These are phyloP conservation scores for Gossypium arboreum DNA, from an alignment of 345 rosid species.

Conservation along the genomic window DNA sequence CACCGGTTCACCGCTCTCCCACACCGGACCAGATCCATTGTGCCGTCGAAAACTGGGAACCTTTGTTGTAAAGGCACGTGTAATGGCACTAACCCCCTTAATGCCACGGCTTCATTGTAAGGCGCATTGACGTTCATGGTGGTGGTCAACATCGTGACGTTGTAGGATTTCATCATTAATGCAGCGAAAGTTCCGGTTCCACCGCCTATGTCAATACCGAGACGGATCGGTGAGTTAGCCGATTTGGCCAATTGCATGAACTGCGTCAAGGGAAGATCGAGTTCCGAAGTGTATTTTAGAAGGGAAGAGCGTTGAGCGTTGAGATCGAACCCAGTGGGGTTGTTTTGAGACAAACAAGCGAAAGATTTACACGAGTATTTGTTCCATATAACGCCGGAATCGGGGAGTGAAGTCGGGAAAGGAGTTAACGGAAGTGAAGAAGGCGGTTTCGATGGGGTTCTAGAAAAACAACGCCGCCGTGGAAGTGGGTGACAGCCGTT, in stretches of 20 bases:
- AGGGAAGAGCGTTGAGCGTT: slow-evolving; percentile 45
- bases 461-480: slow-evolving; percentile 97
- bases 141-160: slow-evolving; percentile 73
- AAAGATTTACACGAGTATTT: slow-evolving; percentile 72
- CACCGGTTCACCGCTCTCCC: slow-evolving; percentile 92
- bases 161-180: slow-evolving; percentile 54
- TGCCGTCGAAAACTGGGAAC: slow-evolving; percentile 86
- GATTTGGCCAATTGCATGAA: slow-evolving; percentile 63
- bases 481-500: slow-evolving; percentile 96
- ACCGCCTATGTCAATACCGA: slow-evolving; percentile 89
- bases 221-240: slow-evolving; percentile 51
- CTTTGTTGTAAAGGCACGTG: slow-evolving; percentile 94
- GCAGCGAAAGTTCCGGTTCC: slow-evolving; percentile 89
- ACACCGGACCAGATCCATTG: slow-evolving; percentile 83
- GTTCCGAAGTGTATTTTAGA: slow-evolving; percentile 52
- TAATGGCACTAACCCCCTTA: slow-evolving; percentile 80
- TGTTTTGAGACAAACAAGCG: slow-evolving; percentile 48
- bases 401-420: slow-evolving; percentile 58
- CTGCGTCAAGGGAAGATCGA: slow-evolving; percentile 89
- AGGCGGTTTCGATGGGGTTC: slow-evolving; percentile 54
- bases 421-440: slow-evolving; percentile 41
- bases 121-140: slow-evolving; percentile 92
- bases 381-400: slow-evolving; percentile 64
- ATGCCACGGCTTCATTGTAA: slow-evolving; percentile 81
- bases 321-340: slow-evolving; percentile 64